phyloP scores from a whole-genome alignment of 371 early-diverging fungal species.

The Mucor piriformis region DNA sequence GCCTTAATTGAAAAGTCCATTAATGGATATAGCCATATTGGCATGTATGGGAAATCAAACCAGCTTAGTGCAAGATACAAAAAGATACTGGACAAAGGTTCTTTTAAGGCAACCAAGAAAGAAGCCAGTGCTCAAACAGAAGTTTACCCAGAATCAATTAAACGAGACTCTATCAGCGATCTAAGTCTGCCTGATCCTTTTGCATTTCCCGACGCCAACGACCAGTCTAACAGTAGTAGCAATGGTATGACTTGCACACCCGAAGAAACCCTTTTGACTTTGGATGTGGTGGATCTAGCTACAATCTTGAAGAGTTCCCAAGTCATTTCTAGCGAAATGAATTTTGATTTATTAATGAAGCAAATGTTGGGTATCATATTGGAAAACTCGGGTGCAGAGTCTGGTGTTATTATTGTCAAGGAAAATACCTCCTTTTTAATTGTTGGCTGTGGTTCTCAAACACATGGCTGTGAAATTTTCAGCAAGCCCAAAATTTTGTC shows the following conservation, averaged over 20 bases:
- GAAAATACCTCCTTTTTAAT: constrained; percentile 46
- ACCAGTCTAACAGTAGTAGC: constrained; percentile 3
- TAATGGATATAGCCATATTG: constrained; percentile 32
- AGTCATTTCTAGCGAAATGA: constrained; percentile 58
- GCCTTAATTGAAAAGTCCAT: constrained; percentile 42
- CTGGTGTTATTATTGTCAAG: constrained; percentile 52
- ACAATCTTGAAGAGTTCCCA: constrained; percentile 56
- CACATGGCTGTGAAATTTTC: constrained; percentile 41
- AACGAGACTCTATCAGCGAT: constrained; percentile 16
- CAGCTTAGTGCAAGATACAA: constrained; percentile 26
- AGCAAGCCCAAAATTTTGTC: constrained; percentile 36
- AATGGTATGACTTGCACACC: constrained; percentile 20
- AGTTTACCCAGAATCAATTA: constrained; percentile 6
- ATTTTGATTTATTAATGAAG: constrained; percentile 53
- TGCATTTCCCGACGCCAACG: background rate
- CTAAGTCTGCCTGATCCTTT: constrained; percentile 6
- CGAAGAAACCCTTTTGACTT: constrained; percentile 44
- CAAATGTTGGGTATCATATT: constrained; percentile 55
- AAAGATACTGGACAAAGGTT: constrained; percentile 2
- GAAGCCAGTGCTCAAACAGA: constrained; percentile 37
- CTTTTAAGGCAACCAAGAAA: constrained; percentile 2
- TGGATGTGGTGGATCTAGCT: constrained; percentile 53
- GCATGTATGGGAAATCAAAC: constrained; percentile 41
- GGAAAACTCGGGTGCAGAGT: constrained; percentile 53
- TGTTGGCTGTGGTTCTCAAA: constrained; percentile 45